Conservation (phyloP, 225 moss, liverwort and hornwort genomes). For the Marchantia polymorpha region DNA sequence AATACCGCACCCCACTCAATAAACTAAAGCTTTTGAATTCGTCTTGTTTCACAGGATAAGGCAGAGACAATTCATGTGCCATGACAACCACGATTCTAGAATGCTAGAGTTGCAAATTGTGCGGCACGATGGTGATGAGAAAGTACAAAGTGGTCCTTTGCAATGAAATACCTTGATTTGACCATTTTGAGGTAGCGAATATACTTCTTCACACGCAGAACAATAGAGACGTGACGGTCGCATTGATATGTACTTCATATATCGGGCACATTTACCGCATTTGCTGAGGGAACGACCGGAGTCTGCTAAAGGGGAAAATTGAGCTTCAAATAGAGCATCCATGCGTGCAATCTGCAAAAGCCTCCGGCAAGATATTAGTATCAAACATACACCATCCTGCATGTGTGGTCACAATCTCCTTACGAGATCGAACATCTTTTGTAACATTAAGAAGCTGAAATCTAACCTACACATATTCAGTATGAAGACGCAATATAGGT, state of each 20-base stretch:
- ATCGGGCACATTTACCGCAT: slow-evolving; percentile 93
- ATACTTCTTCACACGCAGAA: slow-evolving; percentile 95
- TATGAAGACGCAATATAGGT: too few species aligned
- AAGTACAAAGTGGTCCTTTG: background rate
- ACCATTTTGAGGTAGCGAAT: slow-evolving; percentile 90
- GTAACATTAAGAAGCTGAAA: too few species aligned
- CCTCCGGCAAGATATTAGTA: background rate
- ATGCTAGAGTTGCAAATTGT: too few species aligned
- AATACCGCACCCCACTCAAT: background rate
- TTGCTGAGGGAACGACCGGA: slow-evolving; percentile 92
- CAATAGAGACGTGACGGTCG: slow-evolving; percentile 94
- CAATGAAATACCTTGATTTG: slow-evolving; percentile 66
- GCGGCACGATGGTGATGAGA: too few species aligned
- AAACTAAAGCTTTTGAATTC: background rate
- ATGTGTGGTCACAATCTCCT: background rate
- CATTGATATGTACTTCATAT: slow-evolving; percentile 99
- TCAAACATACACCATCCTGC: background rate
- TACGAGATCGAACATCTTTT: background rate
- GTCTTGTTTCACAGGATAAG: too few species aligned
- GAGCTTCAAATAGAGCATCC: slow-evolving; percentile 92
- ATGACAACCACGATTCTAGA: too few species aligned
- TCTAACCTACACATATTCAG: too few species aligned
- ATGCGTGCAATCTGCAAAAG: slow-evolving; percentile 70
- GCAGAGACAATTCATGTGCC: too few species aligned
- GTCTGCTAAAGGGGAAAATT: slow-evolving; percentile 93